Evolutionary conservation across 305 asterid species (phyloP), one percentile per base, ranked within the genome.

Genomic region (Euphrasia arctica): DNA sequence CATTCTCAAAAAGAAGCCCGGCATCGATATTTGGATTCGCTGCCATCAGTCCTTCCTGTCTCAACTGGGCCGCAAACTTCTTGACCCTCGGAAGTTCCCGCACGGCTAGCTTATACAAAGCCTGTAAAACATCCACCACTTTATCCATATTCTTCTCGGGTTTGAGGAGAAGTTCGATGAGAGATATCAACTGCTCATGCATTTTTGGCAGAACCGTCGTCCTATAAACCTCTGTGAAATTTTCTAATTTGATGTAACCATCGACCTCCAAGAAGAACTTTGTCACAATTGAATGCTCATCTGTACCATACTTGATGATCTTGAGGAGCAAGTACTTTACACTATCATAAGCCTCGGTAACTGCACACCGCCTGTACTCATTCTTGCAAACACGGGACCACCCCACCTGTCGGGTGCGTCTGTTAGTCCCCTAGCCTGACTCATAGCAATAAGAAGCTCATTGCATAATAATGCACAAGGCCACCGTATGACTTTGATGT

Each of bases 281-380:
- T 5, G 84, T 77, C 45, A 77, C 83, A 36, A 93, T 93, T 14
- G 85, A 70, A 71, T 90, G 85, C 76, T 93, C 99, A 18, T 82
- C 89, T 0, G 95, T 71, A 42, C 66, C 89, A 39, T 77, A 72
- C 58, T 86, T 88, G 49, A 90, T 70, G 64, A 93, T 79, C 76
- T 78, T 83, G 36, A 83, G 90, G 65, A 93, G 84, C 83, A 93
- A 70, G 78, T 80, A 81, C 69, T 80, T 87, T 70, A 88, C 55
- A 79, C 96, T 84, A 66, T 86, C 96, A 67, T 86, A 93, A 65
- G 88, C 91, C 76, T 93, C 99, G 48, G 84, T 70, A 58, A 85
- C 97, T 2, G 97, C 97, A 70, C 99, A 90, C n/a, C 97, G 77
- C 54, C 99, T 77, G 51, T 90, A 93, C 78, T 90, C 99, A 29